Base-by-base conservation (phyloP, 192 early-diverging fungal species). In the Rhizoclosmatium globosum region DNA sequence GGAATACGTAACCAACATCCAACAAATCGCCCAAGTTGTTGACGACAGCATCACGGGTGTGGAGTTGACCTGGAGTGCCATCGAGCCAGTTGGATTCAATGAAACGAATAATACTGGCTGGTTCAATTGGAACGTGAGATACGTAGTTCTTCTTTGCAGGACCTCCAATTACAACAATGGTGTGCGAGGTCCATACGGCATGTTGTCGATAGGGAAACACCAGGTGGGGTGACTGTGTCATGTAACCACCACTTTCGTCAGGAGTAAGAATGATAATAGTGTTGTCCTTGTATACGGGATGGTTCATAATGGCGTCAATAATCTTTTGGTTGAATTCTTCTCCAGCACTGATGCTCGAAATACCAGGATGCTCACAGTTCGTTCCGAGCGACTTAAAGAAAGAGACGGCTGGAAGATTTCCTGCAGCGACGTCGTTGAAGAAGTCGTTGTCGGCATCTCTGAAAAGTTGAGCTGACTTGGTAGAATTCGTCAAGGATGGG, bases 121-220 rank as follows among this genome's bases (percentile, higher is more conserved):
- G 76, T 31, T 78, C 76, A 70, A 78, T 78, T 50, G 75, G 68
- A 19, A 78, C 76, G 50, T 78, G 76, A 4, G 68, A 78, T 75
- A 78, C 48, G 68, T 78, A 74, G n/a, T n/a, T n/a, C 48, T 78
- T 78, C 66, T 70, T 70, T 45, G 39, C 76, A 9, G 58, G 6
- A 3, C 4, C 19, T 9, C 76, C 76, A 2, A 78, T 48, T n/a
- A 67, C 76, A 4, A 78, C 23, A 78, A 78, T 23, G 41, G 76
- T 2, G 43, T 53, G 3, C 76, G 39, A 13, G 76, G 76, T 4
- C 0, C 76, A 73, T n/a, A 50, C 50, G 23, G 4, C 50, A 75
- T 11, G 69, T 71, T 71, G 6, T 71, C 69, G 50, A 71, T n/a
- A 2, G 62, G 39, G 31, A 43, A 15, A n/a, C 17, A 4, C 71